phyloP scores from a whole-genome alignment of 441 rosid species.

The Capsella rubella region DNA sequence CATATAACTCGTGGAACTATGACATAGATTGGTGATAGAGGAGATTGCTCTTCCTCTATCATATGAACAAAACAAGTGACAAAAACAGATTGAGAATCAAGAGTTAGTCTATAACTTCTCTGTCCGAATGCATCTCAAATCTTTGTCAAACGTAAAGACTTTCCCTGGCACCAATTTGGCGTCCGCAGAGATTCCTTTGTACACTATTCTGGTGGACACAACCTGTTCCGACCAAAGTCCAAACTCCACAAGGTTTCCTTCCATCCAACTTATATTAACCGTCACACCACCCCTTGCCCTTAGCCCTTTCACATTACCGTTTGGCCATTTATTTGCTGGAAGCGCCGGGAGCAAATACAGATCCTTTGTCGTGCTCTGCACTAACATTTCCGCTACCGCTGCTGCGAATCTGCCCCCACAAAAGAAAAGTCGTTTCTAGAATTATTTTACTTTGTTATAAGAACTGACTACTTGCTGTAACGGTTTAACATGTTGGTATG shows the following conservation, averaged over 20 bases:
- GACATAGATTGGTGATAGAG: constrained; percentile 1
- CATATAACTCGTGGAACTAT: constrained; percentile 24
- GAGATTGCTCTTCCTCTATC: constrained; percentile 6
- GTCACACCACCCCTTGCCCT: constrained; percentile 81
- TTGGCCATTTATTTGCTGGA: constrained; percentile 77
- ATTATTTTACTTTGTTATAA: not conserved
- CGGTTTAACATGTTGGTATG: not conserved
- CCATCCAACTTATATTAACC: constrained; percentile 72
- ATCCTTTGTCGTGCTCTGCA: constrained; percentile 78
- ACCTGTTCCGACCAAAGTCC: constrained; percentile 51
- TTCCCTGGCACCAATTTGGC: constrained; percentile 52
- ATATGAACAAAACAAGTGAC: not conserved
- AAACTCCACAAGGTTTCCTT: constrained; percentile 76
- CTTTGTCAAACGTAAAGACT: constrained; percentile 59
- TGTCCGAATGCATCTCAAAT: constrained; percentile 53
- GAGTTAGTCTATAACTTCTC: constrained; percentile 22
- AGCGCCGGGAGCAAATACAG: constrained; percentile 88
- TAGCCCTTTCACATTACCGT: constrained; percentile 76
- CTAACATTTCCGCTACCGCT: constrained; percentile 88
- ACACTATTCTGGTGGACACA: constrained; percentile 54
- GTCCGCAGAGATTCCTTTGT: constrained; percentile 54
- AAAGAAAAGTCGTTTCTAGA: constrained; percentile 3
- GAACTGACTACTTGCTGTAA: not conserved
- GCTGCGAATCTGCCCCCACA: constrained; percentile 63
- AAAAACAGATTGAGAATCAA: constrained; percentile 19